phyloP scores from a whole-genome alignment of 805 yeast species.

The Kodamaea hsintzibuensis region DNA sequence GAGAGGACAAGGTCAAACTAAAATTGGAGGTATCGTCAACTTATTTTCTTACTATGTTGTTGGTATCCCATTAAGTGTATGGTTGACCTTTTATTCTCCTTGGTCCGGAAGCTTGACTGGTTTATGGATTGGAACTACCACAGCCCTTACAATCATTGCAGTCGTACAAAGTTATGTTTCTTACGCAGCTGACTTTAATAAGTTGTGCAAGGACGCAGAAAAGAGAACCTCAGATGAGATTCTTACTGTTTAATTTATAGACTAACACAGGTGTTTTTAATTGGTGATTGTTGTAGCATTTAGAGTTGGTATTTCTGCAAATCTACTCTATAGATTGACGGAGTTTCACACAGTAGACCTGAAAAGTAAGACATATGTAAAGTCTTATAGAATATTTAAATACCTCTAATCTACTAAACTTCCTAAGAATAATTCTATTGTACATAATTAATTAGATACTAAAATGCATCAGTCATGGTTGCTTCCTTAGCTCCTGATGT shows the following conservation, averaged over 20 bases:
- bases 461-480: slow-evolving; percentile 41
- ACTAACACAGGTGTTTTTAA: background rate
- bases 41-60: slow-evolving; percentile 58
- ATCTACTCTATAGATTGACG: too few species aligned
- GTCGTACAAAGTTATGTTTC: slow-evolving; percentile 42
- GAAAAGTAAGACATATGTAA: too few species aligned
- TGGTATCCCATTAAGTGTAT: slow-evolving; percentile 62
- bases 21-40: slow-evolving; percentile 60
- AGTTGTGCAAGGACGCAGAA: slow-evolving; percentile 40
- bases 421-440: background rate
- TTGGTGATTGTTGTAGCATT: background rate
- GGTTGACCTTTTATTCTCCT: slow-evolving; percentile 50
- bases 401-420: too few species aligned
- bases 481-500: slow-evolving; percentile 35
- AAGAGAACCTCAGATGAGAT: slow-evolving; percentile 28
- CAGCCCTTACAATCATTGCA: slow-evolving; percentile 53
- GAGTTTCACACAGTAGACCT: too few species aligned
- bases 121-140: slow-evolving; percentile 56
- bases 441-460: slow-evolving; percentile 3
- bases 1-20: slow-evolving; percentile 77
- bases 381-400: too few species aligned
- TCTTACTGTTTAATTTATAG: slow-evolving; percentile 1
- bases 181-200: slow-evolving; percentile 36
- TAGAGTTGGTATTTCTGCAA: too few species aligned
- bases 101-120: slow-evolving; percentile 55